These are phyloP conservation scores for Rickenella mellea DNA, from an alignment of 768 basidiomycete species.

Conservation along the genomic window DNA sequence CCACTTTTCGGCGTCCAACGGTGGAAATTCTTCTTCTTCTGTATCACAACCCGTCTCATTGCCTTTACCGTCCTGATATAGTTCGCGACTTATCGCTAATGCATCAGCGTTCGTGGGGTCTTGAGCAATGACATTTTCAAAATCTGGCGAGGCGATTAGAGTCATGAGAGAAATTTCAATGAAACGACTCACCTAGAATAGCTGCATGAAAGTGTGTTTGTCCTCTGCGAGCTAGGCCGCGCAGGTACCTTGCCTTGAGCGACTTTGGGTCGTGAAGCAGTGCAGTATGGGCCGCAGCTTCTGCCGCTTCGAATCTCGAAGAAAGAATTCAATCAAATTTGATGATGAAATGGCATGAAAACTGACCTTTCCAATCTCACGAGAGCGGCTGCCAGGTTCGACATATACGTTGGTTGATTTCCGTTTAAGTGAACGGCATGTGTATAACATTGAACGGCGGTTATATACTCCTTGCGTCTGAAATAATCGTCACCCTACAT, in stretches of 20 bases:
- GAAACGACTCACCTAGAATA: constrained; percentile 15
- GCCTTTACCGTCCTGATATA: not conserved
- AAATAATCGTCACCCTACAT: constrained; percentile 35
- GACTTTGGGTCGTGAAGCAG: constrained; percentile 20
- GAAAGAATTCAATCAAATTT: not conserved
- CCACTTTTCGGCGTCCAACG: constrained; percentile 18
- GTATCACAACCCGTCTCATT: constrained; percentile 1
- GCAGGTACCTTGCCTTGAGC: constrained; percentile 24
- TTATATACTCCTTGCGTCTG: constrained; percentile 23
- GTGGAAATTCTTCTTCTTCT: constrained; percentile 12
- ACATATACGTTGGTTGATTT: constrained; percentile 25
- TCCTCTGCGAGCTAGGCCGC: constrained; percentile 24
- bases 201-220: constrained; percentile 14
- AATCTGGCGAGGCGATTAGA: constrained; percentile 16
- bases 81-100: constrained; percentile 7
- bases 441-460: constrained; percentile 31
- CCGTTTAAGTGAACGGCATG: constrained; percentile 29
- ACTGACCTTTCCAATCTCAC: constrained; percentile 32
- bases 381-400: constrained; percentile 33
- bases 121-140: constrained; percentile 14
- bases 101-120: constrained; percentile 18
- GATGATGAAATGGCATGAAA: not conserved
- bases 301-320: constrained; percentile 19
- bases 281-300: constrained; percentile 17
- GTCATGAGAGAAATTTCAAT: too few species aligned